Evolutionary conservation across 108 stramenopile species (phyloP), one percentile per base, ranked within the genome.

Genomic region (Aurantiochytrium sp.): DNA sequence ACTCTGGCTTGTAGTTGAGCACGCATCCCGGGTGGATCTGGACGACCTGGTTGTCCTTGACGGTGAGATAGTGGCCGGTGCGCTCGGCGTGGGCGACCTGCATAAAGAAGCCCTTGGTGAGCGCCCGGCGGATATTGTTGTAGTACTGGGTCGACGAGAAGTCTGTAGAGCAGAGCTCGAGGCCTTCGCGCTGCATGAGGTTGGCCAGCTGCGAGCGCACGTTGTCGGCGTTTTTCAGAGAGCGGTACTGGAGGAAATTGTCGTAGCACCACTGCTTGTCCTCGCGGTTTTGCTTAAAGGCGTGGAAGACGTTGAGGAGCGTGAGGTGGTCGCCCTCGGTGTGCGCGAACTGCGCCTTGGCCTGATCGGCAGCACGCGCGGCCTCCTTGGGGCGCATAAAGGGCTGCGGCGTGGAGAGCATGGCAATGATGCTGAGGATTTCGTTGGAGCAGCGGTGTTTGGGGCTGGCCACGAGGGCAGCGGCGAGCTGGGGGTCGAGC

Each of bases 1-100:
- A 99, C 59, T 97, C 95, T 4, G 98, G 99, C 89, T 97, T 97
- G 59, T 89, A 92, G 54, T 93, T 93, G 27, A 99, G 91, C 12
- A 95, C 96, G 4, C 96, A 97, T 31, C 96, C 91, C 3, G 99
- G 99, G 90, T 99, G 99, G 69, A 98, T 94, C 37, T 92, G 90
- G 3, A 99, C 99, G 4, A 96, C 91, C 89, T 99, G 99, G 89
- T 99, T 97, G 91, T 99, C 99, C 91, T 99, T 99, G 37, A 97
- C 93, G 4, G 99, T 99, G 69, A 99, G 90, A 90, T 99, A 99
- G 39, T 94, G 95, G 19, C 98, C 99, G 27, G 93, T 85, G 34
- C 95, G 91, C 91, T 98, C 96, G 8, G 96, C 91, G 88, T 96
- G 97, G 2, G 99, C 99, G 22, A 97, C 96, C 89, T 98, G 95